Evolutionary conservation across 1,284 basidiomycete species (phyloP), one percentile per base, ranked within the genome.

Genomic region (Apiotrichum mycotoxinovorans): DNA sequence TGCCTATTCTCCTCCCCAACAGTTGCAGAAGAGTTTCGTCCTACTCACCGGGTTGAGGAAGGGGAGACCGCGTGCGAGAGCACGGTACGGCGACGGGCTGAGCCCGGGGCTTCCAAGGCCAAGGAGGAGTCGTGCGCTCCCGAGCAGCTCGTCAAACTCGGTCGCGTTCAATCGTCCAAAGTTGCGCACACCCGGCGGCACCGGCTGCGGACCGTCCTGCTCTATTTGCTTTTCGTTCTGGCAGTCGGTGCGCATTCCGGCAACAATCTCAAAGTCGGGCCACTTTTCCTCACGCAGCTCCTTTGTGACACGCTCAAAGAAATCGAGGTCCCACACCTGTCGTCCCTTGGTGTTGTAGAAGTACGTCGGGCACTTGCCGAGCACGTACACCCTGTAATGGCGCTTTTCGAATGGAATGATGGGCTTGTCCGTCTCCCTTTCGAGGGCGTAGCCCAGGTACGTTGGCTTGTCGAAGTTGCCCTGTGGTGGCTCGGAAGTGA

Each of bases 361-460:
- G 54, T 63, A 66, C 44, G 55, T 44, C n/a, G 56, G 40, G 43
- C 56, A 58, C 52, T 67, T 67, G 22, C 56, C 66, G 8, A 67
- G 52, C 27, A 67, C 45, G 52, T 62, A 67, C 12, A 64, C 58
- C 18, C 58, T 62, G 45, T 60, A 23, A 12, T 62, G 62, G 2
- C 66, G 56, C 23, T 58, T 11, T 1, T n/a, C 20, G 37, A 42
- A 56, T 2, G 60, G 60, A 3, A 56, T 44, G 7, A 51, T 30
- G 0, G 8, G 11, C 22, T 41, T 52, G 27, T 57, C 34, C 30
- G 33, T 20, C 1, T 25, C 30, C 0, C 50, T 45, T 18, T 61
- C 51, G 25, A 67, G 47, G 17, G 46, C 48, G 43, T 64, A 65
- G 4, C 54, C 56, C 2, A 59, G 41, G 42, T 58, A 61, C 10